Evolutionary conservation across 495 filamentous ascomycete species (phyloP).

Genomic region (Schizothecium vesticola): DNA sequence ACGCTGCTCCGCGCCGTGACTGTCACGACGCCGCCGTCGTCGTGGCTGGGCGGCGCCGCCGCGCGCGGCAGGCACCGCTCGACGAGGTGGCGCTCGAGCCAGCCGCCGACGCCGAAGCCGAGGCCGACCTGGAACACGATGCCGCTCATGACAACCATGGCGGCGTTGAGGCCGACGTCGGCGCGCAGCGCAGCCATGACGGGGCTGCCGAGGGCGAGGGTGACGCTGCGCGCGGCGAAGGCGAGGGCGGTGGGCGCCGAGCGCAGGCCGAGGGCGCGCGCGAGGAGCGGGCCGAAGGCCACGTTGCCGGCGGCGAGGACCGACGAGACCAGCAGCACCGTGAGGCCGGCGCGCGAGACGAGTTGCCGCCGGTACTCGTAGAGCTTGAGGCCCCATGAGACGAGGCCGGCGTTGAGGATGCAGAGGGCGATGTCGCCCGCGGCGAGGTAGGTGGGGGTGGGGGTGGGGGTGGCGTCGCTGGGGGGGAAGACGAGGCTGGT

Average conservation of each 20-base stretch:
- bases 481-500: slow-evolving; percentile 28
- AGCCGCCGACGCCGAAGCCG: slow-evolving; percentile 29
- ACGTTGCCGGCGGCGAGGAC: slow-evolving; percentile 31
- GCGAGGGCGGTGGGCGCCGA: slow-evolving; percentile 29
- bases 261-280: slow-evolving; percentile 28
- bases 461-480: background rate
- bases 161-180: slow-evolving; percentile 38
- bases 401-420: slow-evolving; percentile 42
- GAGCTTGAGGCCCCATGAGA: slow-evolving; percentile 44
- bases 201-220: slow-evolving; percentile 36
- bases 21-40: background rate
- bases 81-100: slow-evolving; percentile 24
- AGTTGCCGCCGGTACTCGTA: slow-evolving; percentile 41
- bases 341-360: slow-evolving; percentile 33
- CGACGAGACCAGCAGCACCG: slow-evolving; percentile 31
- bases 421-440: slow-evolving; percentile 41
- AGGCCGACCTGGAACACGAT: slow-evolving; percentile 42
- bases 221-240: slow-evolving; percentile 44
- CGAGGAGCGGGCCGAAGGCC: slow-evolving; percentile 32
- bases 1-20: background rate
- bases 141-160: slow-evolving; percentile 42
- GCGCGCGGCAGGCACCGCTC: background rate
- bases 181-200: slow-evolving; percentile 35
- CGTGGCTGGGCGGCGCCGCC: background rate
- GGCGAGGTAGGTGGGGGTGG: slow-evolving; percentile 19